These are phyloP conservation scores for Saprolegnia parasitica DNA, from an alignment of 352 stramenopile species.

Conservation along the genomic window DNA sequence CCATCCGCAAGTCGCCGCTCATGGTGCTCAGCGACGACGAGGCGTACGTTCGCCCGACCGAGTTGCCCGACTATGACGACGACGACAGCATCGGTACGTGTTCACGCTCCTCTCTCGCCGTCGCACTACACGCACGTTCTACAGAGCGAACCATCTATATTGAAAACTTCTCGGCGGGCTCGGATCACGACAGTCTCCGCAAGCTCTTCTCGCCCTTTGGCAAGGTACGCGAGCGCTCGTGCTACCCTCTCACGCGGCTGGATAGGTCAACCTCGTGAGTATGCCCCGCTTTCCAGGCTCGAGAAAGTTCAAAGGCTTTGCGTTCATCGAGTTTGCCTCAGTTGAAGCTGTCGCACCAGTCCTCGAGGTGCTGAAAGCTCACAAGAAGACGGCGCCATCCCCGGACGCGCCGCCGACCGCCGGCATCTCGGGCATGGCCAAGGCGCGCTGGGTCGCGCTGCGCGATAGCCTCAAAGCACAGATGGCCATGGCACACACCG, in stretches of 20 bases:
- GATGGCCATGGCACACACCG: conserved; percentile 24
- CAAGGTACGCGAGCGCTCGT: conserved; percentile 38
- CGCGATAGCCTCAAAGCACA: conserved; percentile 59
- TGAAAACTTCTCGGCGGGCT: conserved; percentile 50
- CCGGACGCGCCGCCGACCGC: conserved; percentile 27
- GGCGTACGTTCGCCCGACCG: conserved; percentile 44
- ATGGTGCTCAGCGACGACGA: conserved; percentile 43
- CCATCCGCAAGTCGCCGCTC: conserved; percentile 45
- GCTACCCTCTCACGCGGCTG: background rate
- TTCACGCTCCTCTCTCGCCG: background rate
- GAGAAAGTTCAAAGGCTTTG: conserved; percentile 75
- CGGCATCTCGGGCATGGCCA: conserved; percentile 54
- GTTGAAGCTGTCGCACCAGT: conserved; percentile 34
- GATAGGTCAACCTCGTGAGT: conserved; percentile 61
- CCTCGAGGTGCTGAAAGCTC: conserved; percentile 32
- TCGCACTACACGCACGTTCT: background rate
- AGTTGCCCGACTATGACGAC: conserved; percentile 35
- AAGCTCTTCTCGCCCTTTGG: conserved; percentile 51
- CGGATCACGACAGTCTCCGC: conserved; percentile 69
- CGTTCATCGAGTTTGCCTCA: conserved; percentile 70
- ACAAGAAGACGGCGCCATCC: background rate
- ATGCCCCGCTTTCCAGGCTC: conserved; percentile 63
- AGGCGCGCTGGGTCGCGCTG: conserved; percentile 52
- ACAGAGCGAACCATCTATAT: conserved; percentile 68
- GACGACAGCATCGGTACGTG: conserved; percentile 32